Base-by-base conservation (phyloP, 805 yeast genomes). In the Cyberlindnera euphorbiae region DNA sequence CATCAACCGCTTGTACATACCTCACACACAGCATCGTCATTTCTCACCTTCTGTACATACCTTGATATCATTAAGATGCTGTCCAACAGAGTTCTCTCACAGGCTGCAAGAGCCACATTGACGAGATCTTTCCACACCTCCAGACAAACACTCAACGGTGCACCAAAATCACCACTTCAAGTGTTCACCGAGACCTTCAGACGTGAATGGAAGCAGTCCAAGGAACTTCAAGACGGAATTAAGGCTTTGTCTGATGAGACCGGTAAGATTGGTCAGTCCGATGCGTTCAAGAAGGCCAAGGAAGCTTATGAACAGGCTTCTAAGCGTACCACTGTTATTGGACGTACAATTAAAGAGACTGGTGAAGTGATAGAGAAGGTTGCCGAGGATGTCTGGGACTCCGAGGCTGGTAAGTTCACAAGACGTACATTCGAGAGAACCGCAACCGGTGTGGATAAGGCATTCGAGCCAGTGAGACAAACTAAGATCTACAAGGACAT, bases 181-280 rank as follows among this genome's bases (percentile, higher is more conserved):
- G 96, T 93, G 38, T 93, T 93, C 60, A 77, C 87, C 47, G 94
- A 93, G 45, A 90, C 97, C 0, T 93, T 93, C 67, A 81, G 75
- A 56, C 70, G 72, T 41, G 99, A 93, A 64, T 89, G 96, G 80
- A 79, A 82, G 58, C 90, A 93, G 60, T 80, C 88, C 33, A 73
- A 75, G 55, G 97, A 93, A 59, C 72, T 93, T 42, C 94, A 89
- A 55, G 88, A 86, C 38, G 87, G 88, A 52, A 87, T 93, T 56
- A 93, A 90, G 62, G 95, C 96, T 12, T 71, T 93, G 37, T 95
- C 87, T 58, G 96, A 89, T 63, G 97, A 94, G 49, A 86, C 97
- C 4, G 97, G 96, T 27, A 78, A 88, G 52, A 73, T 93, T 59
- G 86, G 95, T 22, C 97, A 93, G 50, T 81, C 93, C 33, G 96